These are phyloP conservation scores for Hirschfeldia incana DNA, from an alignment of 345 rosid genomes.

Conservation along the genomic window DNA sequence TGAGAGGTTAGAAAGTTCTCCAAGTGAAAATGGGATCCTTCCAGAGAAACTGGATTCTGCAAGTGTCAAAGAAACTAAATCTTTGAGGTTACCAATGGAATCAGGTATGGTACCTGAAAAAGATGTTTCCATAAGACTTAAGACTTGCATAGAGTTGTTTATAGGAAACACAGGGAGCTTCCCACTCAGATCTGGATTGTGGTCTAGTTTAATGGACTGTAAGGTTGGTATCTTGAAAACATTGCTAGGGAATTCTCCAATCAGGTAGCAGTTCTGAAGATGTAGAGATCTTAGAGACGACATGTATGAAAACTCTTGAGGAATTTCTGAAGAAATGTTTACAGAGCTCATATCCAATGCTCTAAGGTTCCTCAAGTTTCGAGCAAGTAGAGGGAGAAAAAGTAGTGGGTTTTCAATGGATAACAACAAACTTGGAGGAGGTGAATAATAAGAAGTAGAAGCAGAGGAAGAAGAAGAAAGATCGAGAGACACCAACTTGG, in stretches of 20 bases:
- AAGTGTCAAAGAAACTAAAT: not conserved
- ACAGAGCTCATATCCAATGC: not conserved
- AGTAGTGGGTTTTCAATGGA: not conserved
- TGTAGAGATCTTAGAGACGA: slow-evolving; percentile 4
- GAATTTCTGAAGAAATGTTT: slow-evolving; percentile 9
- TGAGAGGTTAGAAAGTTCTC: not conserved
- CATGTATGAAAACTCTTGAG: not conserved
- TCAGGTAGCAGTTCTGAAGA: not conserved
- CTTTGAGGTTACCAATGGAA: not conserved
- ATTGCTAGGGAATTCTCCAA: not conserved
- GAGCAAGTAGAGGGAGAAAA: not conserved
- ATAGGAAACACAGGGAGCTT: not conserved
- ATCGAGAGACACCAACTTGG: slow-evolving; percentile 17
- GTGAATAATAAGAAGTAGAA: not conserved
- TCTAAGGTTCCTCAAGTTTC: slow-evolving; percentile 6
- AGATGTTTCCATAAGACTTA: not conserved
- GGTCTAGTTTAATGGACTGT: not conserved
- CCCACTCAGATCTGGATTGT: not conserved
- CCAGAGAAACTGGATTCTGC: not conserved
- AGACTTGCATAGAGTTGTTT: not conserved
- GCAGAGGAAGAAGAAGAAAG: slow-evolving; percentile 11
- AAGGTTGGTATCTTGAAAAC: slow-evolving; percentile 1
- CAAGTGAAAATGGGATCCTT: not conserved
- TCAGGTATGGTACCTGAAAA: not conserved
- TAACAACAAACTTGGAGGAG: not conserved